These are phyloP conservation scores for Puccinia hordei DNA, from an alignment of 1,284 basidiomycete genomes.

Conservation along the genomic window DNA sequence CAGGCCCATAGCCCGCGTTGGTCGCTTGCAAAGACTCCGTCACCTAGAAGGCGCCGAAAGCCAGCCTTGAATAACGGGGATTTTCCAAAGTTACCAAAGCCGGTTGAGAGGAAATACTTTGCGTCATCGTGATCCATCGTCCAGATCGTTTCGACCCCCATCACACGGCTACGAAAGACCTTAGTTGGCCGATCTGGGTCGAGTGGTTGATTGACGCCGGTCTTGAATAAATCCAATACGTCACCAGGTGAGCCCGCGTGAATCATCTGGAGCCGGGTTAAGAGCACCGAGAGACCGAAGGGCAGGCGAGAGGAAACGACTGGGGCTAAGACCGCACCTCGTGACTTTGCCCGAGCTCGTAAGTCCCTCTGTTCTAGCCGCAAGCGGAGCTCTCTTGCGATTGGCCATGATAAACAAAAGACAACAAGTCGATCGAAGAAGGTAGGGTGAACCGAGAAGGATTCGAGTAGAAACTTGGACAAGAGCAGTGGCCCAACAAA, in stretches of 20 bases:
- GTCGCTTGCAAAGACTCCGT: constrained; percentile 22
- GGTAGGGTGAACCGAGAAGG: constrained; percentile 7
- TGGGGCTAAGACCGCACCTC: constrained; percentile 31
- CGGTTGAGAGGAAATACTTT: constrained; percentile 38
- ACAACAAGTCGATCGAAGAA: constrained; percentile 31
- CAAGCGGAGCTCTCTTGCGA: constrained; percentile 36
- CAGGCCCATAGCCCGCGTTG: constrained; percentile 55
- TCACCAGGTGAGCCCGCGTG: constrained; percentile 29
- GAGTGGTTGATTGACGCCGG: not conserved
- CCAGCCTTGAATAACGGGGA: constrained; percentile 23
- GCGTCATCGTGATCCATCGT: constrained; percentile 39
- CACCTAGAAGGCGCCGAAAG: constrained; percentile 18
- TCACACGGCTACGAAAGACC: constrained; percentile 32
- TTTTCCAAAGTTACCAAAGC: constrained; percentile 45
- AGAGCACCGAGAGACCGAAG: constrained; percentile 44
- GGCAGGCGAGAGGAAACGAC: constrained; percentile 27
- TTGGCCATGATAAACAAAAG: constrained; percentile 16
- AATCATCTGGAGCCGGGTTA: constrained; percentile 18
- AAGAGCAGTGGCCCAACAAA: constrained; percentile 8
- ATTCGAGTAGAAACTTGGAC: constrained; percentile 28
- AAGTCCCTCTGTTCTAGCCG: constrained; percentile 10
- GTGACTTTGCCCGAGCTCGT: not conserved
- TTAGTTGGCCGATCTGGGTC: constrained; percentile 4
- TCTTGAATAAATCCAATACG: constrained; percentile 15
- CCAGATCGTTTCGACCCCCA: constrained; percentile 20